Conservation (phyloP, 202 grass and related monocot genomes). For the Panicum virgatum region DNA sequence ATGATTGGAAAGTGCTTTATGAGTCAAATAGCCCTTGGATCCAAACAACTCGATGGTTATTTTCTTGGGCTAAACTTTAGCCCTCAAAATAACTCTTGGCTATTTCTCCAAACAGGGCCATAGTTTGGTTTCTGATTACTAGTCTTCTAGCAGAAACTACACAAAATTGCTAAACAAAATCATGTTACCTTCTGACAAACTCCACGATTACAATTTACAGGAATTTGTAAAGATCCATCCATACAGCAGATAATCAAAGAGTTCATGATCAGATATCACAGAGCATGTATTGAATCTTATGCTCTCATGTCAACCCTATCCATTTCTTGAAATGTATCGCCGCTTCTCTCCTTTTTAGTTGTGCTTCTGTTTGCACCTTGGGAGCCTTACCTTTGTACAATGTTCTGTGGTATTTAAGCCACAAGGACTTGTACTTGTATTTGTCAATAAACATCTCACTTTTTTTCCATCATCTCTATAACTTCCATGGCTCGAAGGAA, state of each 20-base stretch:
- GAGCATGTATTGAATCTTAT: background rate
- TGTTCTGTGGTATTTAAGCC: slow-evolving; percentile 90
- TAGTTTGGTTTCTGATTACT: slow-evolving; percentile 9
- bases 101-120: too few species aligned
- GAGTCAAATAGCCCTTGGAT: too few species aligned
- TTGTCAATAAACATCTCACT: slow-evolving; percentile 83
- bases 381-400: slow-evolving; percentile 76
- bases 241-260: background rate
- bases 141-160: background rate
- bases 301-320: slow-evolving; percentile 75
- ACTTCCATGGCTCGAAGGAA: slow-evolving; percentile 95
- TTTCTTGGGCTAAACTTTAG: too few species aligned
- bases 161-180: background rate
- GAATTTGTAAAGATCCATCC: slow-evolving; percentile 19
- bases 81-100: too few species aligned
- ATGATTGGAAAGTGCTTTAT: too few species aligned
- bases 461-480: slow-evolving; percentile 83
- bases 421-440: slow-evolving; percentile 90
- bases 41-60: too few species aligned
- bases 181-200: slow-evolving; percentile 7
- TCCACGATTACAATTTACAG: background rate
- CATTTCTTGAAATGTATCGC: slow-evolving; percentile 80
- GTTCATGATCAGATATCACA: background rate
- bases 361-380: slow-evolving; percentile 88
- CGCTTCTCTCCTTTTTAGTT: slow-evolving; percentile 85